phyloP scores from a whole-genome alignment of 2,329 filamentous ascomycete species.

The Fusarium graminum region DNA sequence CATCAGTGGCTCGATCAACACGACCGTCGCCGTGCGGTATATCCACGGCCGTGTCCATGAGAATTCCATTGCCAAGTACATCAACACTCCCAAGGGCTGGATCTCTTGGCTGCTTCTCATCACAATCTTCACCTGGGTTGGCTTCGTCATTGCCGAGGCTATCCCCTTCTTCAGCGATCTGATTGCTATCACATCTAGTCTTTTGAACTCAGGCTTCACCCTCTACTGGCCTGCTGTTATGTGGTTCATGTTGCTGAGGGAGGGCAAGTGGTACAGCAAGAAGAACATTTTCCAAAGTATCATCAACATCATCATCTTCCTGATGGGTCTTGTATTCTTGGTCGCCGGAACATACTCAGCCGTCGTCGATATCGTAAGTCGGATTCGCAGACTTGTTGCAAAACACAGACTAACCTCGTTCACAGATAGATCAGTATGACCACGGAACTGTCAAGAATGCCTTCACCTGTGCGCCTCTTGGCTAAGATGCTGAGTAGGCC shows the following conservation, averaged over 20 bases:
- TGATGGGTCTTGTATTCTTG: constrained; percentile 36
- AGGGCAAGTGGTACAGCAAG: constrained; percentile 43
- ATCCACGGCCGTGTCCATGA: constrained; percentile 53
- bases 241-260: constrained; percentile 55
- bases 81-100: constrained; percentile 52
- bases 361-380: constrained; percentile 35
- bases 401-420: neutral
- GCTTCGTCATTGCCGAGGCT: constrained; percentile 68
- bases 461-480: constrained; percentile 34
- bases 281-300: constrained; percentile 31
- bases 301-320: constrained; percentile 36
- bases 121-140: constrained; percentile 61
- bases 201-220: constrained; percentile 60
- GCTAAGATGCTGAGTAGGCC: constrained; percentile 4
- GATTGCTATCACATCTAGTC: constrained; percentile 63
- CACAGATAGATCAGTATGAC: constrained; percentile 36
- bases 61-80: constrained; percentile 40
- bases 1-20: constrained; percentile 74
- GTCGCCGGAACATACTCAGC: constrained; percentile 38
- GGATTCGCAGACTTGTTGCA: rapidly evolving
- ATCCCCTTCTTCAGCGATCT: constrained; percentile 79
- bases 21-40: constrained; percentile 58
- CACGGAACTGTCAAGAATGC: constrained; percentile 32
- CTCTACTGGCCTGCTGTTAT: constrained; percentile 57
- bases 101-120: constrained; percentile 70